phyloP scores from a whole-genome alignment of 192 early-diverging fungal species.

The Coemansia sp. region DNA sequence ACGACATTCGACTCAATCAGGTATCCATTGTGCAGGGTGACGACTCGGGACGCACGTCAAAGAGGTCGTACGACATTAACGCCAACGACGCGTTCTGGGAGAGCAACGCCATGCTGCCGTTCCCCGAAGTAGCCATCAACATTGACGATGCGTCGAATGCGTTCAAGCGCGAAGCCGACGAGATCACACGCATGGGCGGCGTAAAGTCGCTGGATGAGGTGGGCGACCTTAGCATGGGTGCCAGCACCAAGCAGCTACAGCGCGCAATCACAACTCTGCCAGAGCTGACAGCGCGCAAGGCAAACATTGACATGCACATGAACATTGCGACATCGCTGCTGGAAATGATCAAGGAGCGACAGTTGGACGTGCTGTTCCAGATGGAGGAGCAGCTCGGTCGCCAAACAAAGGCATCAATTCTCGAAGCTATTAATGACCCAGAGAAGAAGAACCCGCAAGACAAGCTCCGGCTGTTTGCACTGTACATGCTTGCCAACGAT shows the following conservation, averaged over 20 bases:
- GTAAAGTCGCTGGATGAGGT: conserved; percentile 68
- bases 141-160: conserved; percentile 90
- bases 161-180: conserved; percentile 94
- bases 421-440: conserved; percentile 81
- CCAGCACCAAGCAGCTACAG: conserved; percentile 85
- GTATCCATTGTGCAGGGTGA: conserved; percentile 61
- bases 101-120: conserved; percentile 87
- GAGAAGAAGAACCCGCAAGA: conserved; percentile 81
- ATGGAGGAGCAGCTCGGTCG: conserved; percentile 86
- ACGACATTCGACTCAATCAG: conserved; percentile 89
- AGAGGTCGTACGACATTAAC: conserved; percentile 86
- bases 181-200: conserved; percentile 84
- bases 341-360: conserved; percentile 85
- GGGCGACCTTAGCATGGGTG: conserved; percentile 62
- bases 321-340: conserved; percentile 91
- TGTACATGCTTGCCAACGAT: conserved; percentile 77
- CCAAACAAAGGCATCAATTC: conserved; percentile 70
- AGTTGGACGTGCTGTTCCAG: conserved; percentile 92
- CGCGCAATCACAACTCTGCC: conserved; percentile 90
- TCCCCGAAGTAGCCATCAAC: conserved; percentile 96
- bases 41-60: conserved; percentile 63
- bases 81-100: conserved; percentile 92
- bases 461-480: conserved; percentile 86
- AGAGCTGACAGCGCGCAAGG: conserved; percentile 91
- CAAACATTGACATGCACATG: conserved; percentile 97